These are phyloP conservation scores for Olyra latifolia DNA, from an alignment of 176 grass and related monocot species.

Conservation along the genomic window DNA sequence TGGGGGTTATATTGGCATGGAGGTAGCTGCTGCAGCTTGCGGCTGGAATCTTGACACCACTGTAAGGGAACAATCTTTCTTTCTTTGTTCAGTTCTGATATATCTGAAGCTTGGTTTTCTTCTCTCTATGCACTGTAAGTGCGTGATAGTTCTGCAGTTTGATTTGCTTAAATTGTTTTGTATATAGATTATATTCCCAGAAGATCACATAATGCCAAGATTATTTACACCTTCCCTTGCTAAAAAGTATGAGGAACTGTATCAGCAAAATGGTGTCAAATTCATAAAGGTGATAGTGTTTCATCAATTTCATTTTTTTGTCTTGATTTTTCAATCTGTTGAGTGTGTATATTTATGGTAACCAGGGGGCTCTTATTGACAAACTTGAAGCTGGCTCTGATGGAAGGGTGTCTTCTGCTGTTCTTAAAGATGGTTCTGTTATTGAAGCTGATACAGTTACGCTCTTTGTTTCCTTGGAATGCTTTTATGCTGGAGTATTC, in stretches of 20 bases:
- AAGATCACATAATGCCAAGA: slow-evolving; percentile 88
- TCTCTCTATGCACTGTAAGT: background rate
- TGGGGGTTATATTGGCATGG: slow-evolving; percentile 99
- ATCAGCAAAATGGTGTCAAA: slow-evolving; percentile 78
- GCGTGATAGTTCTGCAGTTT: background rate
- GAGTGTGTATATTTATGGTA: slow-evolving; percentile 26
- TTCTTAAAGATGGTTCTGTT: slow-evolving; percentile 89
- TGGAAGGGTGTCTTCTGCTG: slow-evolving; percentile 73
- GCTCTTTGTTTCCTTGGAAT: slow-evolving; percentile 1
- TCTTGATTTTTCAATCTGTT: background rate
- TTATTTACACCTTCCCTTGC: slow-evolving; percentile 94
- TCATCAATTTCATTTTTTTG: slow-evolving; percentile 11
- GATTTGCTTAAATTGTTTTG: background rate
- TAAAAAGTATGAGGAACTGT: slow-evolving; percentile 83
- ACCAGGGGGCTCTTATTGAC: slow-evolving; percentile 58
- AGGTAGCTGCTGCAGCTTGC: slow-evolving; percentile 81
- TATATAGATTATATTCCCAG: slow-evolving; percentile 90
- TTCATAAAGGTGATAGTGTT: slow-evolving; percentile 63
- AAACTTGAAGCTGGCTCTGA: slow-evolving; percentile 87
- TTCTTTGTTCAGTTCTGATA: slow-evolving; percentile 36
- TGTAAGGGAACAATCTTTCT: slow-evolving; percentile 47
- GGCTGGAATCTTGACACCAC: slow-evolving; percentile 93
- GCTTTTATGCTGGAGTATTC: background rate
- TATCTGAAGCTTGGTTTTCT: slow-evolving; percentile 9
- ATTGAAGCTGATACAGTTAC: slow-evolving; percentile 85